Percentiles rank a stretch among this genome's conserved stretches.
These are phyloP conservation scores for Emericellopsis terricola DNA, from an alignment of 495 filamentous ascomycete species.

Conservation along the genomic window DNA sequence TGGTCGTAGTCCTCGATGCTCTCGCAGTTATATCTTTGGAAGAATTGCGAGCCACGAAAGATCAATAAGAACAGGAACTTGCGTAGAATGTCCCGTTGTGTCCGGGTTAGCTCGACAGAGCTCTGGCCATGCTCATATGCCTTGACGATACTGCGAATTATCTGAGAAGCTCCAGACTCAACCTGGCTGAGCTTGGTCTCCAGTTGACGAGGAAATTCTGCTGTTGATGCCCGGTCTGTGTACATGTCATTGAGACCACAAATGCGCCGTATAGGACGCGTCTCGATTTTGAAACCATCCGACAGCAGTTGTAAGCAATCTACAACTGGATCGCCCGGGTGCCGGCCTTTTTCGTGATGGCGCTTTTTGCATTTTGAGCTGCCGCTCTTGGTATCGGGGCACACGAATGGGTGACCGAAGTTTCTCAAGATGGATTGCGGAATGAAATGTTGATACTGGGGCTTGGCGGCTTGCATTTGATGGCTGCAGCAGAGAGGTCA, in stretches of 20 bases:
- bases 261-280: slow-evolving; percentile 16
- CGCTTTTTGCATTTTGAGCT: slow-evolving; percentile 3
- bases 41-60: slow-evolving; percentile 20
- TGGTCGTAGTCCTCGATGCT: slow-evolving; percentile 15
- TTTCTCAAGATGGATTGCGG: slow-evolving; percentile 28
- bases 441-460: slow-evolving; percentile 29
- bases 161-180: slow-evolving; percentile 11
- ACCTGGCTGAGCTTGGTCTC: slow-evolving; percentile 19
- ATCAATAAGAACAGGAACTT: slow-evolving; percentile 38
- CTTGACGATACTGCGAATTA: slow-evolving; percentile 17
- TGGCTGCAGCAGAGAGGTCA: too few relatives aligned
- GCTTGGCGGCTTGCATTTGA: too few relatives aligned
- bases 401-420: slow-evolving; percentile 15
- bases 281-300: slow-evolving; percentile 9
- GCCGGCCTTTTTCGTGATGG: slow-evolving; percentile 8
- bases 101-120: slow-evolving; percentile 16
- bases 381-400: neutral
- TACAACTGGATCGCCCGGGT: slow-evolving; percentile 9
- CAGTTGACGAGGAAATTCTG: slow-evolving; percentile 13
- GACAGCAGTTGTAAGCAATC: slow-evolving; percentile 9
- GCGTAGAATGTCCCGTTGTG: slow-evolving; percentile 22
- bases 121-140: slow-evolving; percentile 8
- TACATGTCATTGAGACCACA: slow-evolving; percentile 28
- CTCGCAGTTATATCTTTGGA: slow-evolving; percentile 16
- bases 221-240: slow-evolving; percentile 11